Conservation (phyloP, 2,329 filamentous ascomycete species). For the Neopestalotiopsis sp. region DNA sequence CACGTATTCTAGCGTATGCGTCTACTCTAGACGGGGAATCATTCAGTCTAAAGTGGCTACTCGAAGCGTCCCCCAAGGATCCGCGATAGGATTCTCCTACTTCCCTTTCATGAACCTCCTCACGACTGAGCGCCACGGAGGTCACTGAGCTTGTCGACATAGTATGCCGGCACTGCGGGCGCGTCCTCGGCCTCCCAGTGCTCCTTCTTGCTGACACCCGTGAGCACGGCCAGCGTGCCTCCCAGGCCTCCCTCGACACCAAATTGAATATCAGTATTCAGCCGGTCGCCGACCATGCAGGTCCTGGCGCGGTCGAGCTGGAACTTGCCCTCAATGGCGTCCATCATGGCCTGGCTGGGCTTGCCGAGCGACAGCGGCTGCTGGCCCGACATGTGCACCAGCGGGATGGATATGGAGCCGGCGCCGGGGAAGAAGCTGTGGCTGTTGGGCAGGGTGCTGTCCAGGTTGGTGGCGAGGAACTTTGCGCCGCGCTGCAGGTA, state of each 20-base stretch:
- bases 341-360: slow-evolving; percentile 99
- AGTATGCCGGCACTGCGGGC: slow-evolving; percentile 76
- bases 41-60: background rate
- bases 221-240: slow-evolving; percentile 89
- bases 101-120: too few species aligned
- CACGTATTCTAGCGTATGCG: background rate
- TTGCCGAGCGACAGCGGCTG: slow-evolving; percentile 86
- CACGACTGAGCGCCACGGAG: slow-evolving; percentile 49
- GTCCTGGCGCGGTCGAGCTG: slow-evolving; percentile 81
- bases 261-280: slow-evolving; percentile 96
- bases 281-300: slow-evolving; percentile 94
- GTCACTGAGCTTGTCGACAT: slow-evolving; percentile 85
- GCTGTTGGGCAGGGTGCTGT: slow-evolving; percentile 85
- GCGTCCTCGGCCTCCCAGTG: slow-evolving; percentile 77
- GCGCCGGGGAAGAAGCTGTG: slow-evolving; percentile 90
- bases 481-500: slow-evolving; percentile 83
- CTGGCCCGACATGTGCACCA: slow-evolving; percentile 73
- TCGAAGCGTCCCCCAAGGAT: background rate
- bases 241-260: slow-evolving; percentile 89
- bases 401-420: slow-evolving; percentile 78
- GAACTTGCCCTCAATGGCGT: slow-evolving; percentile 96
- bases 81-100: background rate
- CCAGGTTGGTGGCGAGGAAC: slow-evolving; percentile 92
- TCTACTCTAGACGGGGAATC: background rate
- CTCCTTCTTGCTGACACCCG: slow-evolving; percentile 85